phyloP scores from a whole-genome alignment of 1,284 basidiomycete species.

The Chalciporus piperatoides region DNA sequence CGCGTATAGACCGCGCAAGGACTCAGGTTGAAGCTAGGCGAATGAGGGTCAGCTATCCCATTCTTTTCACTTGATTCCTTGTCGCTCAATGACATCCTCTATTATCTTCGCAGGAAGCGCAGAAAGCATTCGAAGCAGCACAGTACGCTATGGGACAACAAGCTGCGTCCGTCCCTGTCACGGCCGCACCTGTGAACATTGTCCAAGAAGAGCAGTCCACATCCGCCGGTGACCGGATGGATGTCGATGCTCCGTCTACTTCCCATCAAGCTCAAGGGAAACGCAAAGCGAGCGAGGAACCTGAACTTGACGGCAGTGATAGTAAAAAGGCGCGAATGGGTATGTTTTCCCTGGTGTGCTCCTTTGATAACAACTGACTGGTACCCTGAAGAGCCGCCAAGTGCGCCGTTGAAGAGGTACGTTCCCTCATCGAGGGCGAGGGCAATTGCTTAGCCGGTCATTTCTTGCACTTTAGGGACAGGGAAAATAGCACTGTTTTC shows the following conservation, averaged over 20 bases:
- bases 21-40: conserved; percentile 60
- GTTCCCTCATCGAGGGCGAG: conserved; percentile 8
- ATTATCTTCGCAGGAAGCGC: conserved; percentile 49
- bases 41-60: conserved; percentile 51
- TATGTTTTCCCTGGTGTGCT: conserved; percentile 25
- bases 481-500: conserved; percentile 92
- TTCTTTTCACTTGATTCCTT: not conserved
- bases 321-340: conserved; percentile 62
- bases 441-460: not conserved
- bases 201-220: conserved; percentile 6
- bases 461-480: conserved; percentile 59
- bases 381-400: conserved; percentile 40
- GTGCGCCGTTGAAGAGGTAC: conserved; percentile 58
- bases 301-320: conserved; percentile 40
- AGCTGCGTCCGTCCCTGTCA: conserved; percentile 34
- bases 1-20: conserved; percentile 65
- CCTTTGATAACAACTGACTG: conserved; percentile 6
- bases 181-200: conserved; percentile 26
- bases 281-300: conserved; percentile 56
- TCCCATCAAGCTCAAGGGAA: conserved; percentile 46
- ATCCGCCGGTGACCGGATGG: conserved; percentile 41
- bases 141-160: conserved; percentile 50
- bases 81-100: conserved; percentile 1
- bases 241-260: conserved; percentile 42
- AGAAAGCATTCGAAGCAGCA: conserved; percentile 49